Conservation (phyloP, 345 rosid species). For the Eucalyptus tenuipes region DNA sequence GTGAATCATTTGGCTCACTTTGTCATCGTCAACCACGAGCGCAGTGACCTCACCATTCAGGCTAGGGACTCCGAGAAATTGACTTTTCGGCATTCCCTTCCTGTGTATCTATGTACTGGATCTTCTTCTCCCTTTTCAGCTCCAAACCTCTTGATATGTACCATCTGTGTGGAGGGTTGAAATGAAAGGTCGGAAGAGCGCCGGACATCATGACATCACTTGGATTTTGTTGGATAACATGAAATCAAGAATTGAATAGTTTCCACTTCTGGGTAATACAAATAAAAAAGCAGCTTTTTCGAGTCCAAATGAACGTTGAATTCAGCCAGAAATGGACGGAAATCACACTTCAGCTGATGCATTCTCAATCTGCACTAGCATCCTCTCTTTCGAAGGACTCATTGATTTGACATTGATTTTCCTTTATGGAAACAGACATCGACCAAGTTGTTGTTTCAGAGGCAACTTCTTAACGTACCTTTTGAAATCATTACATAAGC, state of each 20-base stretch:
- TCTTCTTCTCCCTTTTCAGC: not conserved
- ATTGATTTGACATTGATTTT: not conserved
- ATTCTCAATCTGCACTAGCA: not conserved
- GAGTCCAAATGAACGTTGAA: not conserved
- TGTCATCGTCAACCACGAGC: conserved; percentile 54
- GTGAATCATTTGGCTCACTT: conserved; percentile 39
- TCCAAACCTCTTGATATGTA: not conserved
- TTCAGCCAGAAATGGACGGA: not conserved
- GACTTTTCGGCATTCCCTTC: not conserved
- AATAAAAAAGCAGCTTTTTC: not conserved
- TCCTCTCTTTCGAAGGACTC: not conserved
- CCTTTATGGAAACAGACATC: not conserved
- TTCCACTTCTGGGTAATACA: not conserved
- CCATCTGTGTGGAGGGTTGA: not conserved
- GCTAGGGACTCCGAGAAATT: not conserved
- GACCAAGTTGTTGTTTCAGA: not conserved
- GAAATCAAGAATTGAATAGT: conserved; percentile 7
- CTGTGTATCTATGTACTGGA: not conserved
- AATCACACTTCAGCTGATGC: not conserved
- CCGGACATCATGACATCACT: not conserved
- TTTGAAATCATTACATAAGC: not conserved
- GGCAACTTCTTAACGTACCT: not conserved
- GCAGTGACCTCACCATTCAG: conserved; percentile 16
- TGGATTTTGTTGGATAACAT: conserved; percentile 7
- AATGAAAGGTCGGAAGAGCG: not conserved